Evolutionary conservation across 2,329 filamentous ascomycete species (phyloP), one percentile per base, ranked within the genome.

Genomic region (Fusarium proliferatum): DNA sequence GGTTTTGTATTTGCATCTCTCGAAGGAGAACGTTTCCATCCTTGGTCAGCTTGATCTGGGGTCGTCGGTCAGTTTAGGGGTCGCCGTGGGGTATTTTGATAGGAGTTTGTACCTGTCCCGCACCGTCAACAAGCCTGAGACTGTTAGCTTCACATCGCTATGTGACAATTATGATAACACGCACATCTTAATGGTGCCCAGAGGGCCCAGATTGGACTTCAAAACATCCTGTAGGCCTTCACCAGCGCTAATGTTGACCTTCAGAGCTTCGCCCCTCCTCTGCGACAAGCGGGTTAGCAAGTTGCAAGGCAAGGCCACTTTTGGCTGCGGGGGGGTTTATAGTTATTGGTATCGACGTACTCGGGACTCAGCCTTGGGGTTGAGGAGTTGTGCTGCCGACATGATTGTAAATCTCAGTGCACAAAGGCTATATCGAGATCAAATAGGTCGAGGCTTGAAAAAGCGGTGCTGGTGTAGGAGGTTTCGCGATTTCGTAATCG

Each of bases 281-380:
- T 97, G 77, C 76, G 65, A 75, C 61, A 66, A 68, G 72, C 71
- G 62, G 71, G 71, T 76, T 79, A 77, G 77, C 76, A 77, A 67
- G 69, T 64, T 58, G 41, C 64, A 45, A 66, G 63, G 59, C 59
- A 49, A 67, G 64, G 59, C 61, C 64, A 60, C 70, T 67, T 71
- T 69, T 75, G 67, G 69, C 67, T 73, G 71, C 58, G 67, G 63
- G 61, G 51, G 70, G 59, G 53, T 12, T 45, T 73, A 67, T 72
- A 28, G 42, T 51, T 51, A 51, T 66, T 42, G 43, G n/a, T 46
- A 52, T 67, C 75, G 71, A 87, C 93, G 80, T 88, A 97, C 95
- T 86, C 96, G 92, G 79, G 95, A 98, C 88, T 99, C 96, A 81
- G 96, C 96, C 88, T 99, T 99, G 72, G 96, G 96, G 85, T 99